Base-by-base conservation (phyloP, 129 eudicot genomes). In the Artemisia tridentata region DNA sequence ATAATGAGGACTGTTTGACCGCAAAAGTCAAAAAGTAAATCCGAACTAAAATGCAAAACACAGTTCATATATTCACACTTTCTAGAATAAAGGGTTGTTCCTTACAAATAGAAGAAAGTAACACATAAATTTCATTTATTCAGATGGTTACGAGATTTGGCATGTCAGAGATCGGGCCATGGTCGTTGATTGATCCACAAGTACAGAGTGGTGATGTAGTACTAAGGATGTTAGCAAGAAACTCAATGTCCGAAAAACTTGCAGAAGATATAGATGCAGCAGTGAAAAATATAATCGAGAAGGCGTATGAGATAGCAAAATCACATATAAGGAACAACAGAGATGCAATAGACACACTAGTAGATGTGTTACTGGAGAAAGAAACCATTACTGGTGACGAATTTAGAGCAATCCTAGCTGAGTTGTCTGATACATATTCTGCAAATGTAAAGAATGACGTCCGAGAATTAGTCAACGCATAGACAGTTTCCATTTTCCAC, bases 81-180 rank as follows among this genome's bases (percentile, higher is more conserved):
- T 47, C 17, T 5, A 61, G 20, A 21, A 50, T 21, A 73, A 51
- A 41, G 47, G 34, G 11, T 20, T 21, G 18, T 6, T 45, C 12
- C 2, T 43, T 38, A 43, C 65, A 69, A 13, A 34, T 27, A 51
- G 3, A 21, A 23, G 60, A 57, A 75, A 29, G 4, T 60, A 50
- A 50, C 55, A 7, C n/a, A 4, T 31, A 34, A 20, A 3, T 7
- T 60, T 53, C 53, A 25, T 66, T 63, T 12, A 53, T 77, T 14
- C 18, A 90, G 95, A 91, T 88, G 97, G 96, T 91, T 55, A 85
- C 87, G 2, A 75, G 79, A 77, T 88, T 79, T 73, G 95, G 97
- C 56, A 91, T 88, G 97, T 91, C 97, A 21, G 97, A 91, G 75
- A 81, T 91, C 11, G 96, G 95, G 25, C 95, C 97, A 67, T 91